A percentile compares a stretch with the other conserved stretches of the same genome.
These are phyloP conservation scores for Melaleuca quinquenervia DNA, from an alignment of 345 rosid species.

Conservation along the genomic window DNA sequence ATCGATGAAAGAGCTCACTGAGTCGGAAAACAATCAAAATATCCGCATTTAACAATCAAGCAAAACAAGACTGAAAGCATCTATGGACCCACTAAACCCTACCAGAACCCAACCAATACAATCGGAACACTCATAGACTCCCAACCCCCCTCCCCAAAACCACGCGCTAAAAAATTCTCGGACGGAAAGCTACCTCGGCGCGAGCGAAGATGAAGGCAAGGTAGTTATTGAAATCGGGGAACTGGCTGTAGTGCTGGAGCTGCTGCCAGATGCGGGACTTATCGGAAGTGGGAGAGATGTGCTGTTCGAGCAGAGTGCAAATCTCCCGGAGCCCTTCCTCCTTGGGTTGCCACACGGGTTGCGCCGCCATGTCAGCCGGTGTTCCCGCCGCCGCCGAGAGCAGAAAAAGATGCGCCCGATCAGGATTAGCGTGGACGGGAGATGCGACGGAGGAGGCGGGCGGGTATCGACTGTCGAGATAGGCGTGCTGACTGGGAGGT, in stretches of 20 bases:
- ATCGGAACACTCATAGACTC: background rate
- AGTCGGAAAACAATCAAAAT: background rate
- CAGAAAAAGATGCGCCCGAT: background rate
- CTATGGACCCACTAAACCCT: background rate
- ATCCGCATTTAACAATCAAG: background rate
- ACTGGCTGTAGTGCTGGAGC: conserved; percentile 80
- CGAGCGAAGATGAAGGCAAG: conserved; percentile 87
- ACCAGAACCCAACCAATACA: background rate
- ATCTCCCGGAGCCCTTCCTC: conserved; percentile 82
- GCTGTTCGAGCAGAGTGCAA: conserved; percentile 72
- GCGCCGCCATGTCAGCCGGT: conserved; percentile 27
- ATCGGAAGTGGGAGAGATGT: conserved; percentile 82
- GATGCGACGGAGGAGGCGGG: background rate
- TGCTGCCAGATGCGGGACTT: conserved; percentile 95
- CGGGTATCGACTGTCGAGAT: background rate
- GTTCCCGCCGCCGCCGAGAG: background rate
- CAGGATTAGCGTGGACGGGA: background rate
- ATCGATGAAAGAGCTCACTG: background rate
- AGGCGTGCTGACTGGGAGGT: background rate
- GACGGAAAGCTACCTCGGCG: conserved; percentile 43
- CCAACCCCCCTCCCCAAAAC: background rate
- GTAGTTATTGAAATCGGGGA: conserved; percentile 96
- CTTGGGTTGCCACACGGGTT: conserved; percentile 68
- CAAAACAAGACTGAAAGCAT: background rate
- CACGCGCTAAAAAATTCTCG: background rate